These are phyloP conservation scores for Microascus cirrosus DNA, from an alignment of 2,329 filamentous ascomycete genomes.

Conservation along the genomic window DNA sequence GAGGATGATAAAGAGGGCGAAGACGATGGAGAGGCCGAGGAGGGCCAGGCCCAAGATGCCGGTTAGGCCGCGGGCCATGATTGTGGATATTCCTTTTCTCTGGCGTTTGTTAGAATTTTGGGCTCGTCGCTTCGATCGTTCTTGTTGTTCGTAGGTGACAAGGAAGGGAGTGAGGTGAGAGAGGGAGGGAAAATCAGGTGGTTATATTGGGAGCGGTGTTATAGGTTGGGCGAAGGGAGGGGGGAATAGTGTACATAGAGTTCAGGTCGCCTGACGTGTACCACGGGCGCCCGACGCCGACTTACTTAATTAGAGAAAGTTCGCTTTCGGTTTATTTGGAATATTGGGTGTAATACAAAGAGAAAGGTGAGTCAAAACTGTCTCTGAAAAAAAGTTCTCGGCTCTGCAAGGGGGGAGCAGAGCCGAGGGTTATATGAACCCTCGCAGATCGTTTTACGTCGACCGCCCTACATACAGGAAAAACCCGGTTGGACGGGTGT, in stretches of 20 bases:
- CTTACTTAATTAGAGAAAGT: too few relatives aligned
- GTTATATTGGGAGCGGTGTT: too few relatives aligned
- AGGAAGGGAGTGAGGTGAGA: not conserved
- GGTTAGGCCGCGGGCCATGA: not conserved
- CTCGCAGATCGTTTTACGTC: not conserved
- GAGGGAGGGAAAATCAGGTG: too few relatives aligned
- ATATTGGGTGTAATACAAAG: not conserved
- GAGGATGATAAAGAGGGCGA: conserved; percentile 50
- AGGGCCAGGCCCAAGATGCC: conserved; percentile 31
- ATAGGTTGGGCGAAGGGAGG: too few relatives aligned
- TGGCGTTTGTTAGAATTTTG: not conserved
- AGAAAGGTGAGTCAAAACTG: not conserved
- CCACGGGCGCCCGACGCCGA: too few relatives aligned
- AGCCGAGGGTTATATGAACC: not conserved
- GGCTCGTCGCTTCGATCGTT: not conserved
- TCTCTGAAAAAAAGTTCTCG: not conserved
- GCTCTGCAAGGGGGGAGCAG: not conserved
- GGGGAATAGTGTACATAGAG: too few relatives aligned
- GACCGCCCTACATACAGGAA: not conserved
- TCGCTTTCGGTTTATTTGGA: not conserved
- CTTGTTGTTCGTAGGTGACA: not conserved
- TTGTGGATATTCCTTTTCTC: not conserved
- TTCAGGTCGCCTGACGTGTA: too few relatives aligned
- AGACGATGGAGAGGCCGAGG: conserved; percentile 36
- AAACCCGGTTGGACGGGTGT: not conserved